Conservation (phyloP, 306 rosid genomes). For the Glycine tomentella region DNA sequence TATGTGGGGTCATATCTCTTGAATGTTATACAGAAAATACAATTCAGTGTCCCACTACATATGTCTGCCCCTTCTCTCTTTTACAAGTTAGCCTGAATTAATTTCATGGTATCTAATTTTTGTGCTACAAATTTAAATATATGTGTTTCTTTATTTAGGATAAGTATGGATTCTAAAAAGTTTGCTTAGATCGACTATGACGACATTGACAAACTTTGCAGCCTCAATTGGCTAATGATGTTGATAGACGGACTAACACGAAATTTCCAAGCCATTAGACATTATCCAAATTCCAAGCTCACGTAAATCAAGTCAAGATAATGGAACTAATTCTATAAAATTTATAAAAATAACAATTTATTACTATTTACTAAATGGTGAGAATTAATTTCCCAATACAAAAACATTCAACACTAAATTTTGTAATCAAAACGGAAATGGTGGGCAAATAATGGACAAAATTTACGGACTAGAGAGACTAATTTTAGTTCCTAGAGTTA, state of each 20-base stretch:
- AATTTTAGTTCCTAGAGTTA: too few relatives aligned
- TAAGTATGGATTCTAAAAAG: background rate
- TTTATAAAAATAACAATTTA: background rate
- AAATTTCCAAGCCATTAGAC: slow-evolving; percentile 9
- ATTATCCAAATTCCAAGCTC: slow-evolving; percentile 12
- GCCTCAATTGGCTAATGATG: slow-evolving; percentile 34
- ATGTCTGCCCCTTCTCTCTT: too few relatives aligned
- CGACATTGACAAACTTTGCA: background rate
- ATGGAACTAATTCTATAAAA: background rate
- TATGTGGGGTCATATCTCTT: too few relatives aligned
- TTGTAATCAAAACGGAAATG: too few relatives aligned
- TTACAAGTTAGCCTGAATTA: too few relatives aligned
- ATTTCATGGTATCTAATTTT: background rate
- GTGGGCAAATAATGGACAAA: too few relatives aligned
- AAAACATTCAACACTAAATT: too few relatives aligned
- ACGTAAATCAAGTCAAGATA: slow-evolving; percentile 7
- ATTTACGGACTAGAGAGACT: too few relatives aligned
- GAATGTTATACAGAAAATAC: too few relatives aligned
- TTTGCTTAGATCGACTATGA: background rate
- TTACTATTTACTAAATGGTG: background rate
- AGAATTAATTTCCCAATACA: too few relatives aligned
- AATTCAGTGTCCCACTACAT: too few relatives aligned
- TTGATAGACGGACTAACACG: slow-evolving; percentile 37
- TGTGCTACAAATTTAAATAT: background rate
- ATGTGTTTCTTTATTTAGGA: too few relatives aligned